Percentiles rank a stretch among this genome's conserved stretches.
phyloP scores from a whole-genome alignment of 495 filamentous ascomycete species.

The Articulospora tetracladia region DNA sequence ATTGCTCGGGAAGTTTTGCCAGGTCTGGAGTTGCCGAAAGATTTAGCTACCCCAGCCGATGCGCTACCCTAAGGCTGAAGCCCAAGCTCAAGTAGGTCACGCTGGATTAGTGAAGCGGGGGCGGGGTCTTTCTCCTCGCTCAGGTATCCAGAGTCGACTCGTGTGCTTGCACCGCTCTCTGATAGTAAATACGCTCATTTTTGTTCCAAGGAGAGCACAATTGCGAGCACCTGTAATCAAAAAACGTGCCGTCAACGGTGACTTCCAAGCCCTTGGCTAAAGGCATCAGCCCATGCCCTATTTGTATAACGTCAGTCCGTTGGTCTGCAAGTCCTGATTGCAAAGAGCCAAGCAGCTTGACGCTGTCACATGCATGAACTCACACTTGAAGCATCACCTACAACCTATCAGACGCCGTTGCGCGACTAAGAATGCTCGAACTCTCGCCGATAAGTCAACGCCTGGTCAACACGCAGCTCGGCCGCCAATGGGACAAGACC shows the following conservation, averaged over 20 bases:
- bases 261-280: neutral
- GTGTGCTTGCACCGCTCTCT: neutral
- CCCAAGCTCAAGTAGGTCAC: neutral
- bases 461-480: neutral
- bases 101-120: neutral
- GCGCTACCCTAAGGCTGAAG: neutral
- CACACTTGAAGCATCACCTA: neutral
- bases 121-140: neutral
- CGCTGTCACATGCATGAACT: neutral
- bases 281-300: neutral
- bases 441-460: neutral
- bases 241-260: neutral
- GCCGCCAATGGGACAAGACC: neutral
- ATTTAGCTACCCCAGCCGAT: neutral
- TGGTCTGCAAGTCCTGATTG: neutral
- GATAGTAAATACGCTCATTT: neutral
- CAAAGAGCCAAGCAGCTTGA: neutral
- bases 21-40: neutral
- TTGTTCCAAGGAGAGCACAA: neutral
- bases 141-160: neutral
- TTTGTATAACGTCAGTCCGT: neutral
- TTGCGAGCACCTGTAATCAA: neutral
- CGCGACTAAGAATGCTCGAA: neutral
- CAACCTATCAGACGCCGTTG: neutral
- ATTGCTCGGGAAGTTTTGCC: neutral